Evolutionary conservation across 2,329 filamentous ascomycete genomes (phyloP).

Genomic region (Paecilomyces variotii): DNA sequence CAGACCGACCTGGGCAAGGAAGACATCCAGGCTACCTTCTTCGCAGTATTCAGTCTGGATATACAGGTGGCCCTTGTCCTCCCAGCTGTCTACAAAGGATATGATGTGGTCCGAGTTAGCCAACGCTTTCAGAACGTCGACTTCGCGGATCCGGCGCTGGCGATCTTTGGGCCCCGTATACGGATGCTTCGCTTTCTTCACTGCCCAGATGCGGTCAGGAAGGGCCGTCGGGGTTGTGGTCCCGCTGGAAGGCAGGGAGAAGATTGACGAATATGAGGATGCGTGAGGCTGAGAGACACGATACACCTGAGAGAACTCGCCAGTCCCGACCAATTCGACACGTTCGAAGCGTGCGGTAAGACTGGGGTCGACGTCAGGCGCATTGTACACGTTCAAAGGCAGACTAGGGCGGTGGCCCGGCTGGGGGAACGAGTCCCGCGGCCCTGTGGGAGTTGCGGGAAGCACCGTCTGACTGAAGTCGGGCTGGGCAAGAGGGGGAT

Average conservation of each 20-base stretch:
- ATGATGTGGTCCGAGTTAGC: constrained; percentile 77
- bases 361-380: constrained; percentile 65
- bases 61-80: constrained; percentile 75
- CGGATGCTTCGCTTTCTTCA: constrained; percentile 84
- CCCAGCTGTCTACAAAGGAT: constrained; percentile 79
- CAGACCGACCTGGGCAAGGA: constrained; percentile 72
- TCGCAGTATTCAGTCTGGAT: constrained; percentile 98
- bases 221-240: constrained; percentile 47
- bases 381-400: constrained; percentile 62
- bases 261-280: constrained; percentile 32
- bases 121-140: constrained; percentile 67
- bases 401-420: constrained; percentile 57
- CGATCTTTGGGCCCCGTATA: constrained; percentile 72
- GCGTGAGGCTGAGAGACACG: constrained; percentile 52
- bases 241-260: constrained; percentile 40
- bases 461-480: constrained; percentile 41
- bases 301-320: constrained; percentile 92
- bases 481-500: constrained; percentile 30
- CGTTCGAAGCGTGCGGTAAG: constrained; percentile 70
- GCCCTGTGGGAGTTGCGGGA: constrained; percentile 76
- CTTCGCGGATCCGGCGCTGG: constrained; percentile 76
- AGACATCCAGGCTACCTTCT: constrained; percentile 81
- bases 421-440: constrained; percentile 48
- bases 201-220: constrained; percentile 65
- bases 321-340: constrained; percentile 71